phyloP scores from a whole-genome alignment of 768 basidiomycete genomes.

The Serendipita sp. region DNA sequence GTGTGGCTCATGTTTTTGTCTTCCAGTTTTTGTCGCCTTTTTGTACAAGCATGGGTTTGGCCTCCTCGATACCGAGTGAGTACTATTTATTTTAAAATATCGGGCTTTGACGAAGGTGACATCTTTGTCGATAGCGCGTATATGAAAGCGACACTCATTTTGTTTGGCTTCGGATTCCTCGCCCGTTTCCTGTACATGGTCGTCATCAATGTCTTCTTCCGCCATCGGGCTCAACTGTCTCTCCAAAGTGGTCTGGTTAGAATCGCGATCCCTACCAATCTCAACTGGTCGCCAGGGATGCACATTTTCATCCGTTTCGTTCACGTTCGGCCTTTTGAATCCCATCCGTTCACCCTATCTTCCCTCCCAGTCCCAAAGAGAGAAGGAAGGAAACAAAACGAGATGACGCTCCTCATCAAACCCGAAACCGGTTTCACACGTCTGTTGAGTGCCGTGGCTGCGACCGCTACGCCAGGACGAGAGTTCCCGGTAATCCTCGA shows the following conservation, averaged over 20 bases:
- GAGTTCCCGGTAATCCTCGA: constrained; percentile 5
- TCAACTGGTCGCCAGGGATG: constrained; percentile 7
- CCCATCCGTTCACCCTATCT: constrained; percentile 9
- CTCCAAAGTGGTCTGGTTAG: not conserved
- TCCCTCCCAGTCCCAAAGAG: not conserved
- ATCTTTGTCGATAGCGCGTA: not conserved
- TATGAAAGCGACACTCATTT: not conserved
- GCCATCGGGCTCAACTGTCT: not conserved
- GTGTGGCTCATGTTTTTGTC: too few species aligned
- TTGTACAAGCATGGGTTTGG: not conserved
- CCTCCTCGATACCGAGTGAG: not conserved
- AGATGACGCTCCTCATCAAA: not conserved
- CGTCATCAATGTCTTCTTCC: not conserved
- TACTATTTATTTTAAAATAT: too few species aligned
- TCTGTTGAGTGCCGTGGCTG: not conserved
- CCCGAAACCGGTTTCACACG: constrained; percentile 4
- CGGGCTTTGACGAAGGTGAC: too few species aligned
- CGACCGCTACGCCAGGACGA: not conserved
- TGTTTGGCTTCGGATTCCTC: not conserved
- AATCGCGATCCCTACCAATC: not conserved
- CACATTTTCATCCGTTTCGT: constrained; percentile 11
- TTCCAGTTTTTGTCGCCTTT: not conserved
- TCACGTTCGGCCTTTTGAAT: constrained; percentile 3
- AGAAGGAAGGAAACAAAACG: not conserved
- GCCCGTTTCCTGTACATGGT: not conserved